Conservation (phyloP, 1,284 basidiomycete genomes). For the Microbotryum silenes-acaulis region DNA sequence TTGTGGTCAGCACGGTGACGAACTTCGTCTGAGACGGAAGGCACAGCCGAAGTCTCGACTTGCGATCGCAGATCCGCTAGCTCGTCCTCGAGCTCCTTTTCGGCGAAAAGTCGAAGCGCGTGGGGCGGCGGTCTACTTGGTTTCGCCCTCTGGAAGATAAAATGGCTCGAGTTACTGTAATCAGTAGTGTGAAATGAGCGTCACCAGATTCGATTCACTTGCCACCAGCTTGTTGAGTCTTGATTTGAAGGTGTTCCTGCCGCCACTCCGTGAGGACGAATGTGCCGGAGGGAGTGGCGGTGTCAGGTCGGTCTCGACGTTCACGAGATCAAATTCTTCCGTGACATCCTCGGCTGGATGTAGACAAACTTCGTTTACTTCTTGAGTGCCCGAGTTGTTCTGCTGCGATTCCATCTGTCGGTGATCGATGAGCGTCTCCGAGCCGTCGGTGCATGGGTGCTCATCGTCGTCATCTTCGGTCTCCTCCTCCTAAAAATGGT, state of each 20-base stretch:
- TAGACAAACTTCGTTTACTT: too few relatives aligned
- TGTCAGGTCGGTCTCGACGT: neutral
- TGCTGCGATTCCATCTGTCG: too few relatives aligned
- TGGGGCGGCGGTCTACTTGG: neutral
- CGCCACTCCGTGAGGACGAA: neutral
- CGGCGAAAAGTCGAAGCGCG: slow-evolving; percentile 10
- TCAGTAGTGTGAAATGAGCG: neutral
- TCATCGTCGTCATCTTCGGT: too few relatives aligned
- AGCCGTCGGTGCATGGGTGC: too few relatives aligned
- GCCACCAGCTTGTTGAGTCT: neutral
- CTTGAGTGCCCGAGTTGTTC: too few relatives aligned
- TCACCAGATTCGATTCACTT: neutral
- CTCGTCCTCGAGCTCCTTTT: slow-evolving; percentile 14
- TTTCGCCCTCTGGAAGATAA: neutral
- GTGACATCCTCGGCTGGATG: too few relatives aligned
- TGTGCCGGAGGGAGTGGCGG: neutral
- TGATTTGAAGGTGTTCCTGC: neutral
- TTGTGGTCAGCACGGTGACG: neutral
- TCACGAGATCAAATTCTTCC: too few relatives aligned
- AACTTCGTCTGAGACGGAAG: neutral
- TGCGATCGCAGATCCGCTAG: neutral
- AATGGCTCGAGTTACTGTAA: neutral
- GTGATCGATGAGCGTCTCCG: too few relatives aligned
- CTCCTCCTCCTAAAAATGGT: too few relatives aligned
- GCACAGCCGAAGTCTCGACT: neutral